A percentile compares a stretch with the other conserved stretches of the same genome.
These are phyloP conservation scores for Lyophyllum semitale DNA, from an alignment of 768 basidiomycete genomes.

Conservation along the genomic window DNA sequence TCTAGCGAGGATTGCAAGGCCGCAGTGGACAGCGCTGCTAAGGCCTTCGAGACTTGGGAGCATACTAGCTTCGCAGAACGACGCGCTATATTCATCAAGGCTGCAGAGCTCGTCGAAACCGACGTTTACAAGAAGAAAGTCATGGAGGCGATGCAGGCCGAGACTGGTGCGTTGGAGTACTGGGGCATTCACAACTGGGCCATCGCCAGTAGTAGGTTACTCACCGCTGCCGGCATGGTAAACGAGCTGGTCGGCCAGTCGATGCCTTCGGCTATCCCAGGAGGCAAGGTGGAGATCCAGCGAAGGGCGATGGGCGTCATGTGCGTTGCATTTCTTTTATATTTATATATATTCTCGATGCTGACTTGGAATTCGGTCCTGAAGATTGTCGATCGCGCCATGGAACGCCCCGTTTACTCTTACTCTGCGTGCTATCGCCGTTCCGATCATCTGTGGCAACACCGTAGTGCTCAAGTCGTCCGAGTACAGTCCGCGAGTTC, in stretches of 20 bases:
- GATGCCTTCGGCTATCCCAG: conserved; percentile 44
- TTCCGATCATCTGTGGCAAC: conserved; percentile 57
- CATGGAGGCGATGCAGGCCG: conserved; percentile 31
- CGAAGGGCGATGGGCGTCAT: conserved; percentile 53
- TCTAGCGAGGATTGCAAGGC: conserved; percentile 43
- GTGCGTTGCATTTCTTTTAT: conserved; percentile 31
- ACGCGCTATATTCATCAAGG: conserved; percentile 49
- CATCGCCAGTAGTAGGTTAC: conserved; percentile 24
- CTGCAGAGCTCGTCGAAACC: conserved; percentile 44
- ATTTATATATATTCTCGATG: background rate
- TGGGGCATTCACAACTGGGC: conserved; percentile 30
- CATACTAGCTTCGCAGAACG: conserved; percentile 31
- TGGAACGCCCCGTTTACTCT: conserved; percentile 57
- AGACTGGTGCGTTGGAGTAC: conserved; percentile 36
- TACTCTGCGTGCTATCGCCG: conserved; percentile 42
- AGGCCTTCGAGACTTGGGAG: conserved; percentile 53
- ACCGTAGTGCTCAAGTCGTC: conserved; percentile 56
- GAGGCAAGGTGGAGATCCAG: conserved; percentile 44
- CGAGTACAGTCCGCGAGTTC: conserved; percentile 49
- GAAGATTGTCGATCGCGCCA: conserved; percentile 52
- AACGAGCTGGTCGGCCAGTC: conserved; percentile 43
- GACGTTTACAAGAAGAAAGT: conserved; percentile 42
- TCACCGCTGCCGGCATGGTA: conserved; percentile 33
- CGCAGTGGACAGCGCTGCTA: conserved; percentile 45
- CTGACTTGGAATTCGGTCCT: background rate